A percentile compares a stretch with the other conserved stretches of the same genome.
phyloP scores from a whole-genome alignment of 768 basidiomycete genomes.

The Pulveroboletus sp. region DNA sequence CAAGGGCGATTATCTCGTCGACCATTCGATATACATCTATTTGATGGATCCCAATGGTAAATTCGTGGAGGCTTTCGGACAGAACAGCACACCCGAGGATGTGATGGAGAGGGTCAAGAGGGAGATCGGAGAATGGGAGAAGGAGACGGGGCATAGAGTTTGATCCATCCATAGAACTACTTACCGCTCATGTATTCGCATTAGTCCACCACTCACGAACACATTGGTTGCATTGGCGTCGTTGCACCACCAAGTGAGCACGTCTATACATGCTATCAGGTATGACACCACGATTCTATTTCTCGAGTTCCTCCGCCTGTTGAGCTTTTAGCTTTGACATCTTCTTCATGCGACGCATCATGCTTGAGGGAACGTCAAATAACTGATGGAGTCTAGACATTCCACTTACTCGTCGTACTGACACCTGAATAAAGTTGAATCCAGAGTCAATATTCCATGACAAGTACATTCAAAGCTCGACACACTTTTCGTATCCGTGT shows the following conservation, averaged over 20 bases:
- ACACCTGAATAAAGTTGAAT: constrained; percentile 64
- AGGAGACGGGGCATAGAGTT: constrained; percentile 31
- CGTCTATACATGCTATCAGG: constrained; percentile 13
- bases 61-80: constrained; percentile 97
- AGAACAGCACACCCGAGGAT: constrained; percentile 66
- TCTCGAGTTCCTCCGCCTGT: constrained; percentile 38
- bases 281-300: constrained; percentile 22
- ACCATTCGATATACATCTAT: constrained; percentile 96
- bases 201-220: constrained; percentile 14
- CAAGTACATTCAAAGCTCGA: background rate
- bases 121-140: constrained; percentile 44
- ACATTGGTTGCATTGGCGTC: background rate
- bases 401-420: constrained; percentile 89
- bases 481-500: constrained; percentile 83
- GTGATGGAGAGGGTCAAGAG: constrained; percentile 62
- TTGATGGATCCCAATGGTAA: constrained; percentile 94
- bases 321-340: constrained; percentile 68
- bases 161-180: too few species aligned
- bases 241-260: background rate
- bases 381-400: background rate
- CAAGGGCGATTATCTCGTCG: constrained; percentile 94
- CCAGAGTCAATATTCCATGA: constrained; percentile 5
- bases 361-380: constrained; percentile 42
- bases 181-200: constrained; percentile 14
- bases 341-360: constrained; percentile 85